Percentiles rank a stretch among this genome's conserved stretches.
phyloP scores from a whole-genome alignment of 2,329 filamentous ascomycete genomes.

The Colletotrichum simmondsii region DNA sequence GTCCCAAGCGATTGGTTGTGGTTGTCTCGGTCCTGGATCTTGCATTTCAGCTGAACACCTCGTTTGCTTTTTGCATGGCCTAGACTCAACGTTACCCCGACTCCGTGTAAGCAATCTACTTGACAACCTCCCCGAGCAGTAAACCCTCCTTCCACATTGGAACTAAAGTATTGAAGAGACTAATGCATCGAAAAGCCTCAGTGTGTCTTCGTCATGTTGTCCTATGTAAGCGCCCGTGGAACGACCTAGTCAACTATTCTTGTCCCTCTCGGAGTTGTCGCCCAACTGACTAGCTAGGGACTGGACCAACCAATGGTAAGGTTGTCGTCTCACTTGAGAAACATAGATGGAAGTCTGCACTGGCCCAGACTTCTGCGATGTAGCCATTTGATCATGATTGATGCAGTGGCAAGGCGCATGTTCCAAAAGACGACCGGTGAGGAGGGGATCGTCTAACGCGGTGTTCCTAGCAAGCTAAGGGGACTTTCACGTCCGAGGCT shows the following conservation, averaged over 20 bases:
- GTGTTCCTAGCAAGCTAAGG: neutral
- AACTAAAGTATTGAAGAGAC: neutral
- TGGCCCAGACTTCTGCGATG: neutral
- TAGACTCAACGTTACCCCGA: conserved; percentile 14
- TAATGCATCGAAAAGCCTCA: conserved; percentile 5
- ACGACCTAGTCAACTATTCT: neutral
- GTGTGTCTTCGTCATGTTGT: neutral
- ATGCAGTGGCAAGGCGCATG: neutral
- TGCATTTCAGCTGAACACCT: conserved; percentile 26
- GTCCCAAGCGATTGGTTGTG: conserved; percentile 10
- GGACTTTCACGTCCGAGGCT: neutral
- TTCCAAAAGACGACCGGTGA: neutral
- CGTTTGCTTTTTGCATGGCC: conserved; percentile 6
- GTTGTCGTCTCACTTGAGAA: neutral
- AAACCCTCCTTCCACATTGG: conserved; percentile 6
- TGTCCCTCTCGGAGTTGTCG: neutral
- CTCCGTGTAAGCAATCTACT: conserved; percentile 13
- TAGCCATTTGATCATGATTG: neutral
- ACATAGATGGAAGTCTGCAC: neutral
- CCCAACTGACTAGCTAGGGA: neutral
- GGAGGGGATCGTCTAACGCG: neutral
- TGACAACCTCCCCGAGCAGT: neutral
- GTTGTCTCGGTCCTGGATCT: neutral
- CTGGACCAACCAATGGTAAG: neutral
- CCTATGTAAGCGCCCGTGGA: neutral